These are phyloP conservation scores for Metarhizium guizhouense DNA, from an alignment of 2,329 filamentous ascomycete genomes.

Conservation along the genomic window DNA sequence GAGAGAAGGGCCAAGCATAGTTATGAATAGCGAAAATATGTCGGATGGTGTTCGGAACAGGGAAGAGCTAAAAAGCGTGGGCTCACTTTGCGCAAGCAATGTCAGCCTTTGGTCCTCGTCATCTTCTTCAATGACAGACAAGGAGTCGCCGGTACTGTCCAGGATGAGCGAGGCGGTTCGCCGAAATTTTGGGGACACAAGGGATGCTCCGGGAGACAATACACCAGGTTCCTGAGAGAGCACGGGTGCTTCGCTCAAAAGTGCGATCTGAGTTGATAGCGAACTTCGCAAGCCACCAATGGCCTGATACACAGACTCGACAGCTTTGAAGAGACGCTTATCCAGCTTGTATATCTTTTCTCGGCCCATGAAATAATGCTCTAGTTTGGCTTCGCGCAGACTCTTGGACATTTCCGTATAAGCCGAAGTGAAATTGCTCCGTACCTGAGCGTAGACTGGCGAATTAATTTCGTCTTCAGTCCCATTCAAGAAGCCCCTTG, in stretches of 20 bases:
- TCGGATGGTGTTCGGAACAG: constrained; percentile 59
- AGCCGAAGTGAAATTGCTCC: constrained; percentile 54
- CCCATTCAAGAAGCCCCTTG: constrained; percentile 74
- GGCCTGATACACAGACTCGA: constrained; percentile 79
- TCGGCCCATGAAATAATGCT: constrained; percentile 74
- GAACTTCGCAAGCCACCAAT: constrained; percentile 87
- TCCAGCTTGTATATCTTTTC: constrained; percentile 75
- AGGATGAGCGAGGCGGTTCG: constrained; percentile 22
- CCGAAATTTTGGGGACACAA: constrained; percentile 17
- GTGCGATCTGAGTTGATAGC: constrained; percentile 77
- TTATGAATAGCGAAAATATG: constrained; percentile 87
- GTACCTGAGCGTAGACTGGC: constrained; percentile 53
- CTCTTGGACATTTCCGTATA: constrained; percentile 67
- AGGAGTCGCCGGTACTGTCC: constrained; percentile 34
- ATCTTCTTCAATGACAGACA: constrained; percentile 56
- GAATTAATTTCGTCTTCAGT: constrained; percentile 68
- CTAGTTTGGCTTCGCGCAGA: constrained; percentile 76
- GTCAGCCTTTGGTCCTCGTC: constrained; percentile 29
- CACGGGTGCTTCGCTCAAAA: constrained; percentile 56
- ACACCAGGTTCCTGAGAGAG: not conserved
- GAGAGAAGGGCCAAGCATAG: constrained; percentile 84
- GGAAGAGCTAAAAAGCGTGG: constrained; percentile 19
- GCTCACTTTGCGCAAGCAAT: constrained; percentile 19
- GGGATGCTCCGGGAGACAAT: constrained; percentile 9
- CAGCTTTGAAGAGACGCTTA: constrained; percentile 69